phyloP scores from a whole-genome alignment of 2,329 filamentous ascomycete species.

The Fusarium sp. region DNA sequence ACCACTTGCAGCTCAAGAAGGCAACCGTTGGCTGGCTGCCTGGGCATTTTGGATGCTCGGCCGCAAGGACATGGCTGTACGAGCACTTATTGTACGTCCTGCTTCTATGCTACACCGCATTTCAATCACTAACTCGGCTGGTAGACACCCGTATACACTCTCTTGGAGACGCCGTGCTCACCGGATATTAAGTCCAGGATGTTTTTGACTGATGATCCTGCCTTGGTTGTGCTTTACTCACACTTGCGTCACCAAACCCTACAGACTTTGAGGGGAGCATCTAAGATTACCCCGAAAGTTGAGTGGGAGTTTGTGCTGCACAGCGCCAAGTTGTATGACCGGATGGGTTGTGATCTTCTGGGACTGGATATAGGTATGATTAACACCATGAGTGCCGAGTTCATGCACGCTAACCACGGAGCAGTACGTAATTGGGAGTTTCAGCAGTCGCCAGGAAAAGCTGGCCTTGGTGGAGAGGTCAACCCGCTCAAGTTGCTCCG shows the following conservation, averaged over 20 bases:
- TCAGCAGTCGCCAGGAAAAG: conserved; percentile 63
- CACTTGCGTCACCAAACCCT: conserved; percentile 86
- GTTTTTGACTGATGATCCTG: conserved; percentile 92
- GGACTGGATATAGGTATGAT: conserved; percentile 83
- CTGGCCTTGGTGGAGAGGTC: conserved; percentile 62
- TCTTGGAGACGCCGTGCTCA: conserved; percentile 78
- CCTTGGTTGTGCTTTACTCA: conserved; percentile 87
- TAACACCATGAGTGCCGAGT: conserved; percentile 25
- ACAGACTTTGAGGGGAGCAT: conserved; percentile 88
- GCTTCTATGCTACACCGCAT: background rate
- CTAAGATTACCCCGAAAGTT: conserved; percentile 81
- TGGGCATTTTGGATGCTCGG: conserved; percentile 97
- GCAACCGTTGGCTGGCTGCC: conserved; percentile 93
- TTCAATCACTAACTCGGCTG: conserved; percentile 12
- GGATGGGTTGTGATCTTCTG: conserved; percentile 94
- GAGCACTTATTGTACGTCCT: conserved; percentile 80
- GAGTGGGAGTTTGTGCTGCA: conserved; percentile 94
- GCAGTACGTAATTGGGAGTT: conserved; percentile 87
- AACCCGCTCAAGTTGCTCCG: conserved; percentile 79
- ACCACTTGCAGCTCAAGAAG: conserved; percentile 81
- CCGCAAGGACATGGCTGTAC: conserved; percentile 85
- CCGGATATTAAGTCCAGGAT: conserved; percentile 81
- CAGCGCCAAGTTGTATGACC: conserved; percentile 85
- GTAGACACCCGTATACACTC: conserved; percentile 82
- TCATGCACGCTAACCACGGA: conserved; percentile 32